These are phyloP conservation scores for Naegleria fowleri DNA, from an alignment of 208 protist species.

Conservation along the genomic window DNA sequence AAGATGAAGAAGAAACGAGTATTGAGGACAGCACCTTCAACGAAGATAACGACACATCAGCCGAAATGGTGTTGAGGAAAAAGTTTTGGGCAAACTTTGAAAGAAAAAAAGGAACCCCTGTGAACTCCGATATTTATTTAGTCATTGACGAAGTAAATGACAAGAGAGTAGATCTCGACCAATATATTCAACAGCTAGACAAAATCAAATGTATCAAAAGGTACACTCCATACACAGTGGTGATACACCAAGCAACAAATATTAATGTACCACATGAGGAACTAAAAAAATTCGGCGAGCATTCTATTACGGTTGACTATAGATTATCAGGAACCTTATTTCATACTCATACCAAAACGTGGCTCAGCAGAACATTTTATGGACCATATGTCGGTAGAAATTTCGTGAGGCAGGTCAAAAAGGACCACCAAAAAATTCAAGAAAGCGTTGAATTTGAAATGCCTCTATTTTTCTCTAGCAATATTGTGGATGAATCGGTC, in stretches of 20 bases:
- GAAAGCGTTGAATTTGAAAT: neutral
- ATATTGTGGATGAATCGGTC: neutral
- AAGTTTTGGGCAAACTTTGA: too few relatives aligned
- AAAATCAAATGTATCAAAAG: neutral
- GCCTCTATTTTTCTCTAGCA: neutral
- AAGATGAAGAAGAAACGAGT: too few relatives aligned
- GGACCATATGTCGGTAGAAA: neutral
- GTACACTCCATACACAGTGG: neutral
- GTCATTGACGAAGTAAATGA: neutral
- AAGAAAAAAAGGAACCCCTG: too few relatives aligned
- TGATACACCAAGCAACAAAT: neutral
- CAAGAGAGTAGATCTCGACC: neutral
- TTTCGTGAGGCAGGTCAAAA: neutral
- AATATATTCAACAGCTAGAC: neutral
- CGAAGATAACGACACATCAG: too few relatives aligned
- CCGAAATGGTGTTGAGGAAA: too few relatives aligned
- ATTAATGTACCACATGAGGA: neutral
- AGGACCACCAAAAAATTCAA: neutral
- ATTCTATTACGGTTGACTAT: neutral
- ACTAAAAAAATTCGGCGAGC: neutral
- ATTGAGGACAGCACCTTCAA: too few relatives aligned
- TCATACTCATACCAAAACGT: neutral
- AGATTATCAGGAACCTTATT: neutral
- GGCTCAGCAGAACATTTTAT: neutral
- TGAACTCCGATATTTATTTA: neutral